These are phyloP conservation scores for Ogataea nitratoaversa DNA, from an alignment of 805 yeast species.

Conservation along the genomic window DNA sequence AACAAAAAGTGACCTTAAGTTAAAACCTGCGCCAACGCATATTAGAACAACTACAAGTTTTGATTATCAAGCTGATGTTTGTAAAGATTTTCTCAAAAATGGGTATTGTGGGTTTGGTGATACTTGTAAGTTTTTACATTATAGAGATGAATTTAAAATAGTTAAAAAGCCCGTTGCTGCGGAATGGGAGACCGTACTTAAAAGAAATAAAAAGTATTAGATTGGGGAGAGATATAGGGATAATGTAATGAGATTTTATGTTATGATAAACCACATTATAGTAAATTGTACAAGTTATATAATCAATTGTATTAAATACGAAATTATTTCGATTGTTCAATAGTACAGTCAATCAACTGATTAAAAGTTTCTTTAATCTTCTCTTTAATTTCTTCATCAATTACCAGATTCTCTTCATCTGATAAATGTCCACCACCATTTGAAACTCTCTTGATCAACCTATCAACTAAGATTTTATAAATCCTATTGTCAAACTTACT, in stretches of 20 bases:
- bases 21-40: slow-evolving; percentile 35
- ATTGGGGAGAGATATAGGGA: no score
- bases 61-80: slow-evolving; percentile 90
- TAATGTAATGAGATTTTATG: no score
- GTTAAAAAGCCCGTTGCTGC: slow-evolving; percentile 31
- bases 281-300: no score
- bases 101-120: slow-evolving; percentile 98
- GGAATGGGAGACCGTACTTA: slow-evolving; percentile 61
- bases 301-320: no score
- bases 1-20: slow-evolving; percentile 9
- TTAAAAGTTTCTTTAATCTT: slow-evolving; percentile 7
- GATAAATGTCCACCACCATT: no score
- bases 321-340: slow-evolving; percentile 1
- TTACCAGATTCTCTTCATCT: slow-evolving; percentile 1
- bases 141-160: slow-evolving; percentile 77
- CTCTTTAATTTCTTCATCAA: slow-evolving; percentile 1
- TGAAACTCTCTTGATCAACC: slow-evolving; percentile 14
- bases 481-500: slow-evolving; percentile 6
- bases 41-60: slow-evolving; percentile 64
- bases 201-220: slow-evolving; percentile 23
- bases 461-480: slow-evolving; percentile 10
- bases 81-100: slow-evolving; percentile 85
- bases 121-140: slow-evolving; percentile 89
- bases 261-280: no score
- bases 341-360: slow-evolving; percentile 8